Conservation (phyloP, 2,329 filamentous ascomycete species). For the Ciborinia camelliae region DNA sequence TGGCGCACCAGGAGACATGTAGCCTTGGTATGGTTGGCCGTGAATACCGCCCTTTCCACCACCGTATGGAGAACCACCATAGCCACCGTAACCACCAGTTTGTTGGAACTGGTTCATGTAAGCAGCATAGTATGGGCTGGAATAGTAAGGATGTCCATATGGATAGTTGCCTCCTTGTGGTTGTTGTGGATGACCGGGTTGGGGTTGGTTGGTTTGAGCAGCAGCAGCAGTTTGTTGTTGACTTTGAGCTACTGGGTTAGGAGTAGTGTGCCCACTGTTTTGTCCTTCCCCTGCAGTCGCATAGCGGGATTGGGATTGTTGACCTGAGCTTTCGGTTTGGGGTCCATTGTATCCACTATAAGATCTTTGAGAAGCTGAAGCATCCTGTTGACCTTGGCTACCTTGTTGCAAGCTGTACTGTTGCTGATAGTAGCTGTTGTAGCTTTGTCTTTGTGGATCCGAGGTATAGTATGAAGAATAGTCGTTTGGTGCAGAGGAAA, state of each 20-base stretch:
- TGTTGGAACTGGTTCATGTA: constrained; percentile 54
- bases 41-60: constrained; percentile 38
- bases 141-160: constrained; percentile 57
- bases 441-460: constrained; percentile 71
- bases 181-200: constrained; percentile 49
- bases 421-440: constrained; percentile 65
- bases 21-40: constrained; percentile 37
- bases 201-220: constrained; percentile 43
- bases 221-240: constrained; percentile 44
- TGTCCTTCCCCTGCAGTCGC: constrained; percentile 63
- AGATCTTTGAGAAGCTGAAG: constrained; percentile 65
- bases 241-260: constrained; percentile 67
- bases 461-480: constrained; percentile 84
- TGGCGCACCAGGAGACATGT: constrained; percentile 37
- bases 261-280: constrained; percentile 86
- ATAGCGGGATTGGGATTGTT: constrained; percentile 59
- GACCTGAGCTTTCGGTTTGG: constrained; percentile 65
- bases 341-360: constrained; percentile 71
- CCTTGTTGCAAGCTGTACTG: constrained; percentile 51
- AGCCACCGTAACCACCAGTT: constrained; percentile 38
- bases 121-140: constrained; percentile 59
- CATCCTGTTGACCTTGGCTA: constrained; percentile 69
- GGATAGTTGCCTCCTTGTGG: constrained; percentile 49
- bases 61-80: constrained; percentile 38
- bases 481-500: constrained; percentile 72